These are phyloP conservation scores for Lobosporangium transversale DNA, from an alignment of 192 early-diverging fungal genomes.

Conservation along the genomic window DNA sequence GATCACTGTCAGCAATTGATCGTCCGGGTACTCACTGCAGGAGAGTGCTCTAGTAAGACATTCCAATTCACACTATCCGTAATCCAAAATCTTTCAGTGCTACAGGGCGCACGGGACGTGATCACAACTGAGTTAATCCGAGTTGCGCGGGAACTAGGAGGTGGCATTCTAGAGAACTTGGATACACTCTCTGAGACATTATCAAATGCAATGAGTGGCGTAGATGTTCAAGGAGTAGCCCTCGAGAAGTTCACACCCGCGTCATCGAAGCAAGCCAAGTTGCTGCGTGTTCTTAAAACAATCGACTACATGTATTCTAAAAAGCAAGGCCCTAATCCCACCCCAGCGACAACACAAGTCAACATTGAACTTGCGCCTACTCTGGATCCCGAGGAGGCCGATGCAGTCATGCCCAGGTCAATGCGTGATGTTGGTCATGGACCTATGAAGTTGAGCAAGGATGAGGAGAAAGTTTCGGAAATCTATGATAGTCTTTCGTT, in stretches of 20 bases:
- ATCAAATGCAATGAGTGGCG: slow-evolving; percentile 61
- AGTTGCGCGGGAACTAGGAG: slow-evolving; percentile 75
- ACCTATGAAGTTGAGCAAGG: slow-evolving; percentile 42
- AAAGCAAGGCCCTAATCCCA: slow-evolving; percentile 44
- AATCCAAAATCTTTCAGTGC: slow-evolving; percentile 86
- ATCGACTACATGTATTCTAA: slow-evolving; percentile 88
- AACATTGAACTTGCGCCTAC: slow-evolving; percentile 55
- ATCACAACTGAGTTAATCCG: slow-evolving; percentile 85
- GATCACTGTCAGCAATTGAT: slow-evolving; percentile 83
- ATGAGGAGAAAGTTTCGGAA: slow-evolving; percentile 60
- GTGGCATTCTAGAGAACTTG: slow-evolving; percentile 75
- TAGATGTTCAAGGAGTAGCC: slow-evolving; percentile 78
- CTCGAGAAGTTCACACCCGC: slow-evolving; percentile 84
- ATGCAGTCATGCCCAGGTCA: slow-evolving; percentile 45
- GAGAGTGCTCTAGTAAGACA: slow-evolving; percentile 91
- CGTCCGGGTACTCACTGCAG: slow-evolving; percentile 89
- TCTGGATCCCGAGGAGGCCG: slow-evolving; percentile 54
- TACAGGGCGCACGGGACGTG: slow-evolving; percentile 72
- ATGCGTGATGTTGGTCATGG: slow-evolving; percentile 53
- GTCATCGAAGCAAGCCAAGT: slow-evolving; percentile 89
- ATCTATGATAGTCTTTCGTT: slow-evolving; percentile 66
- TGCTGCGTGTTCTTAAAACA: slow-evolving; percentile 93
- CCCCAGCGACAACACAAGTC: slow-evolving; percentile 55
- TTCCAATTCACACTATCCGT: slow-evolving; percentile 94
- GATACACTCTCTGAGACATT: slow-evolving; percentile 71